Evolutionary conservation across 495 filamentous ascomycete genomes (phyloP), one percentile per base, ranked within the genome.

Genomic region (Aspergillus steynii): DNA sequence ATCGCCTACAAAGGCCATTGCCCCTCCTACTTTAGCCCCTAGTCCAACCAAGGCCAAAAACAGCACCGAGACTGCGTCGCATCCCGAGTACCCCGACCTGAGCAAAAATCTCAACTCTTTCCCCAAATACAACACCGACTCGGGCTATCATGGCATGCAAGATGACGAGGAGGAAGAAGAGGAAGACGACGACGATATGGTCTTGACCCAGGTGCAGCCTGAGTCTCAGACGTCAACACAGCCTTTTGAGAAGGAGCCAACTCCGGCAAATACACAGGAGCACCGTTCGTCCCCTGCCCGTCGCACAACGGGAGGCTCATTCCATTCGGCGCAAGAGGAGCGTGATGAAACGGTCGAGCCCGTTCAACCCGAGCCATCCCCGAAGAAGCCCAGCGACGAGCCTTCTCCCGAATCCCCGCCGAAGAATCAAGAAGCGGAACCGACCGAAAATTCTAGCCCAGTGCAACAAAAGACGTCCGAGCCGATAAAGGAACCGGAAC

Each of bases 111-210:
- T 79, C 48, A 79, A 80, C 53, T 79, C 78, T 4, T 72, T 74
- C 50, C 61, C 71, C 3, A 75, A 77, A 51, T 74, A 74, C 31
- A 81, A 80, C 59, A 79, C 76, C 2, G 92, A 96, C 65, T 95
- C 92, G 2, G 92, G 92, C 47, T 96, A 96, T 65, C 88, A 93
- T 82, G 91, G 89, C 53, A 87, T 83, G 84, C 74, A 87, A 77
- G 78, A 73, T 4, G 63, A 72, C 15, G 68, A 70, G 58, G 65
- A 55, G 9, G 53, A 34, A 8, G 67, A 74, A 29, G 64, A 69
- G 7, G 68, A 73, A 31, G 64, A 69, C 12, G 80, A 77, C 29
- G 73, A 78, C 47, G 69, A 74, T 26, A 59, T 77, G 61, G 66
- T 76, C 29, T 56, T 76, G 31, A 65, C 75, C 7, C 70, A 72